phyloP scores from a whole-genome alignment of 2,329 filamentous ascomycete genomes.

The Zarea fungicola region DNA sequence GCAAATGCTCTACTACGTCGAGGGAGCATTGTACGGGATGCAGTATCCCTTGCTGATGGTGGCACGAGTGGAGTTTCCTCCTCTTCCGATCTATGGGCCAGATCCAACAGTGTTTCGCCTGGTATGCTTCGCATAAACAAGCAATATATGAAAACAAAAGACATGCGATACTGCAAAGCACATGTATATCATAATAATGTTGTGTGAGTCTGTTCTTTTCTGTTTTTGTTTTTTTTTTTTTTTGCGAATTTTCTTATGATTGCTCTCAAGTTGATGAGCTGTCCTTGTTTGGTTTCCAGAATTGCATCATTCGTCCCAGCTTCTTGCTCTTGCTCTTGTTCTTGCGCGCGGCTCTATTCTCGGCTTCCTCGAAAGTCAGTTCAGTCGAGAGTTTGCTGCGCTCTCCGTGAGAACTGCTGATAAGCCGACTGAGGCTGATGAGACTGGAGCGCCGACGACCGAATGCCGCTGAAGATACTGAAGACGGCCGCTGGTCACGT shows the following conservation, averaged over 20 bases:
- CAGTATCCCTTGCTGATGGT: too few relatives aligned
- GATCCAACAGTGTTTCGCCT: background rate
- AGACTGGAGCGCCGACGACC: slow-evolving; percentile 70
- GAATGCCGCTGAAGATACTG: slow-evolving; percentile 56
- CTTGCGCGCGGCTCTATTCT: slow-evolving; percentile 47
- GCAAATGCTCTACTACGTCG: too few relatives aligned
- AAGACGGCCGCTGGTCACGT: slow-evolving; percentile 55
- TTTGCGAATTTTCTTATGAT: slow-evolving; percentile 1
- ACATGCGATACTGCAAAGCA: background rate
- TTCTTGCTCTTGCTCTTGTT: slow-evolving; percentile 69
- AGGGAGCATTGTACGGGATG: background rate
- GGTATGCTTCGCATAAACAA: background rate
- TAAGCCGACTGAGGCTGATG: slow-evolving; percentile 69
- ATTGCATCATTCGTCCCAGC: slow-evolving; percentile 70
- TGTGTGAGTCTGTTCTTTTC: too few relatives aligned
- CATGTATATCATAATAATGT: too few relatives aligned
- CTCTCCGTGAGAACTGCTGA: slow-evolving; percentile 69
- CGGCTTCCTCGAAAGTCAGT: slow-evolving; percentile 52
- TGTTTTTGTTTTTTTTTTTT: background rate
- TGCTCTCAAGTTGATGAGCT: slow-evolving; percentile 22
- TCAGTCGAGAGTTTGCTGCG: slow-evolving; percentile 70
- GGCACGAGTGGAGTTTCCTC: too few relatives aligned
- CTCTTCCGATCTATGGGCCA: background rate
- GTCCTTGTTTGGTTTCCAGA: slow-evolving; percentile 63
- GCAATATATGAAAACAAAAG: background rate